phyloP scores from a whole-genome alignment of 1,284 basidiomycete species.

The Pascua sp. region DNA sequence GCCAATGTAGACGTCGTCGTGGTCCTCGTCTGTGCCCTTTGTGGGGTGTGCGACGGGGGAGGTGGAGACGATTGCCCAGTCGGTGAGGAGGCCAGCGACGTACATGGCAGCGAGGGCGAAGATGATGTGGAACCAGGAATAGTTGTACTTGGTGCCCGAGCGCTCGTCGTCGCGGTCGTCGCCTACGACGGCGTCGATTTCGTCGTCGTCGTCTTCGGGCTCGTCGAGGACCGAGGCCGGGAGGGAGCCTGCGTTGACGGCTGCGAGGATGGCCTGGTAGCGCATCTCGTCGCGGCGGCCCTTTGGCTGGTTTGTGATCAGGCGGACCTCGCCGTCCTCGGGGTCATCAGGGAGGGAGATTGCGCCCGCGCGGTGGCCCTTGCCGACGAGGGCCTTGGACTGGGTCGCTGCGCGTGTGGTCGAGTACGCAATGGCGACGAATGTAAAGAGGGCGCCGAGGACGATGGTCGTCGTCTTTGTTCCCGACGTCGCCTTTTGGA shows the following conservation, averaged over 20 bases:
- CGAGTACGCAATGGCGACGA: slow-evolving; percentile 96
- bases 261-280: slow-evolving; percentile 91
- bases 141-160: slow-evolving; percentile 96
- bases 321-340: slow-evolving; percentile 56
- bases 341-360: slow-evolving; percentile 58
- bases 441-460: slow-evolving; percentile 91
- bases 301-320: slow-evolving; percentile 80
- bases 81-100: slow-evolving; percentile 95
- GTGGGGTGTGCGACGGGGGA: slow-evolving; percentile 35
- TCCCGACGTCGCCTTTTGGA: slow-evolving; percentile 57
- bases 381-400: slow-evolving; percentile 80
- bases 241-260: slow-evolving; percentile 93
- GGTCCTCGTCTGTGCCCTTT: slow-evolving; percentile 23
- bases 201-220: slow-evolving; percentile 67
- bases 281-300: slow-evolving; percentile 76
- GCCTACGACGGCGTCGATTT: slow-evolving; percentile 63
- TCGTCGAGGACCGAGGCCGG: slow-evolving; percentile 90
- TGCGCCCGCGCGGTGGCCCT: slow-evolving; percentile 52
- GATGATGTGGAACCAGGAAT: slow-evolving; percentile 98
- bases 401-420: slow-evolving; percentile 95
- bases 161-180: slow-evolving; percentile 89
- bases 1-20: slow-evolving; percentile 83
- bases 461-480: slow-evolving; percentile 85
- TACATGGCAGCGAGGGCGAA: slow-evolving; percentile 97
- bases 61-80: slow-evolving; percentile 66